phyloP scores from a whole-genome alignment of 495 filamentous ascomycete species.

The Daldinia grandis region DNA sequence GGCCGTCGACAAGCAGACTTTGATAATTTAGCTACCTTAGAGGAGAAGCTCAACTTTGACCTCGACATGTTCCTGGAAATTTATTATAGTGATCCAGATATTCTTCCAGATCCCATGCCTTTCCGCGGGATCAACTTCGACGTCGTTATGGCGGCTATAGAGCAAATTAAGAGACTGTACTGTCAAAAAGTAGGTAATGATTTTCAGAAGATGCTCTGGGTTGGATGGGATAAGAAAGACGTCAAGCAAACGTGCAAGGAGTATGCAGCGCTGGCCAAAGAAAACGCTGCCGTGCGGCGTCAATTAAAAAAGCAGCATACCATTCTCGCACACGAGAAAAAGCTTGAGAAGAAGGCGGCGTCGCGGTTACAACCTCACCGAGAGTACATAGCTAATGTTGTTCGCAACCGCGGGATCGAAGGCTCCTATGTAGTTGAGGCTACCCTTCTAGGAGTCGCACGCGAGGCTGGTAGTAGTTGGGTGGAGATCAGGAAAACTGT shows the following conservation, averaged over 20 bases:
- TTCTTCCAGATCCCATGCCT: slow-evolving; percentile 10
- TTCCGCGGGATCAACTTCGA: slow-evolving; percentile 23
- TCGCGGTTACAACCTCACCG: slow-evolving; percentile 12
- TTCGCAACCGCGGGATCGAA: slow-evolving; percentile 2
- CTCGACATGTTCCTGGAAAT: slow-evolving; percentile 21
- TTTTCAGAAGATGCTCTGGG: slow-evolving; percentile 20
- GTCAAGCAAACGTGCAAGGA: slow-evolving; percentile 18
- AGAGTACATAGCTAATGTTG: neutral
- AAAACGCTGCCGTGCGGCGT: slow-evolving; percentile 17
- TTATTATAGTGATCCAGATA: slow-evolving; percentile 7
- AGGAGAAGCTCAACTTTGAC: slow-evolving; percentile 29
- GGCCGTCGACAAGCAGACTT: slow-evolving; percentile 25
- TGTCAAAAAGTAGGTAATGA: slow-evolving; percentile 13
- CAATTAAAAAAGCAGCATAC: neutral
- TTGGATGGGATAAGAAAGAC: slow-evolving; percentile 25
- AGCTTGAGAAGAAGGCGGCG: neutral
- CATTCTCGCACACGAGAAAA: slow-evolving; percentile 7
- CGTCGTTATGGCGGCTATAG: slow-evolving; percentile 11
- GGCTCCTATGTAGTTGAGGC: slow-evolving; percentile 17
- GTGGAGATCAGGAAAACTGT: slow-evolving; percentile 14
- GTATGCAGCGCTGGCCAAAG: slow-evolving; percentile 8
- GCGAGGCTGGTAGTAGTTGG: slow-evolving; percentile 7
- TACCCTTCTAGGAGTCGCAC: neutral
- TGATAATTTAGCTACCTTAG: slow-evolving; percentile 24
- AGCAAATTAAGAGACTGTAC: neutral